A percentile compares a stretch with the other conserved stretches of the same genome.
These are phyloP conservation scores for Cudoniella acicularis DNA, from an alignment of 495 filamentous ascomycete species.

Conservation along the genomic window DNA sequence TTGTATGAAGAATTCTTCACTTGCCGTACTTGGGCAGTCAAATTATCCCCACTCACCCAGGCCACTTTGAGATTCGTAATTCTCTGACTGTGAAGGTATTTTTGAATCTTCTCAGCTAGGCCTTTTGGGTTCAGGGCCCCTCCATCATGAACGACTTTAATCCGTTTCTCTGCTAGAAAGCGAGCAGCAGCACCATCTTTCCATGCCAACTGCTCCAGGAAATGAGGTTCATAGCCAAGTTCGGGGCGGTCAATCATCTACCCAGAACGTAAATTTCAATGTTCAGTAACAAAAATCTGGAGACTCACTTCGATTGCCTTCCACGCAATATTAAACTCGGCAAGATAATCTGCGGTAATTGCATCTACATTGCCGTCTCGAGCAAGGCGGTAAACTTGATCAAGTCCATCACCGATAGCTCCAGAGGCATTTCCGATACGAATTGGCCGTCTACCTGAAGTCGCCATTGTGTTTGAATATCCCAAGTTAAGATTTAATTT, in stretches of 20 bases:
- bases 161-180: slow-evolving; percentile 26
- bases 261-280: slow-evolving; percentile 22
- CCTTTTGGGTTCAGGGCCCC: slow-evolving; percentile 28
- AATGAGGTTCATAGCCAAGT: slow-evolving; percentile 48
- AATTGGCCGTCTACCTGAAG: slow-evolving; percentile 1
- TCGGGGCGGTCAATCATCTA: slow-evolving; percentile 4
- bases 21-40: background rate
- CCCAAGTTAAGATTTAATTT: too few species aligned
- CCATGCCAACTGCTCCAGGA: slow-evolving; percentile 44
- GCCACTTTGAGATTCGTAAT: slow-evolving; percentile 34
- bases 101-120: slow-evolving; percentile 20
- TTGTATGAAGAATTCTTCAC: background rate
- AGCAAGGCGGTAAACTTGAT: slow-evolving; percentile 20
- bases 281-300: slow-evolving; percentile 7
- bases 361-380: slow-evolving; percentile 23
- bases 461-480: too few species aligned
- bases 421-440: slow-evolving; percentile 25
- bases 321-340: slow-evolving; percentile 29
- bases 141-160: slow-evolving; percentile 34
- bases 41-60: slow-evolving; percentile 41
- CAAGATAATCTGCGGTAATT: slow-evolving; percentile 30
- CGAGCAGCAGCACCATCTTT: slow-evolving; percentile 38
- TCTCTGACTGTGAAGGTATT: background rate
- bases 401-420: slow-evolving; percentile 17
- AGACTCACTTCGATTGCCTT: slow-evolving; percentile 18